A percentile compares a stretch with the other conserved stretches of the same genome.
Conservation (phyloP, 306 rosid genomes). For the Hippophae gyantsensis region DNA sequence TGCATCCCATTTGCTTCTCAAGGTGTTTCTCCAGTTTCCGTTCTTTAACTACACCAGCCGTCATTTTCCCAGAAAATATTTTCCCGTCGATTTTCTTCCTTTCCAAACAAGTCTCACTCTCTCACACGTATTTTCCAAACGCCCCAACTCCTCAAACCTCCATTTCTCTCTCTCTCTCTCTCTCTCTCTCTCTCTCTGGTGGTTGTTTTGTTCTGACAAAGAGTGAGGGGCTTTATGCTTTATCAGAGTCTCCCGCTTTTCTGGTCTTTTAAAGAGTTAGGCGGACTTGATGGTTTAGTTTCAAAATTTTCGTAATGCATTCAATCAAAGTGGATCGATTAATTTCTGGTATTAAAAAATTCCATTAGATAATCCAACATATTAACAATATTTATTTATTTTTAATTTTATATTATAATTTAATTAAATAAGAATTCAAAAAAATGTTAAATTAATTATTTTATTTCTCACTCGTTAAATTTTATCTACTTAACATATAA, state of each 20-base stretch:
- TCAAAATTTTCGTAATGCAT: no score
- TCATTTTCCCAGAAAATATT: slow-evolving; percentile 33
- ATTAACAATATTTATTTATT: no score
- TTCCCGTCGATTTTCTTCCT: not conserved
- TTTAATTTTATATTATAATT: no score
- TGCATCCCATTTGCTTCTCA: slow-evolving; percentile 94
- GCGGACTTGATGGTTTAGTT: slow-evolving; percentile 13
- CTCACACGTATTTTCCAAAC: not conserved
- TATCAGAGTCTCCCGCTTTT: slow-evolving; percentile 65
- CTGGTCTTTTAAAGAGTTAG: slow-evolving; percentile 46
- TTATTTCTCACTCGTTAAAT: no score
- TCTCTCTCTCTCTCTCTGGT: slow-evolving; percentile 1
- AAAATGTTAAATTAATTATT: no score
- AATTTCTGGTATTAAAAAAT: no score
- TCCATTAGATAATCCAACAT: no score
- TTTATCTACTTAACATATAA: no score
- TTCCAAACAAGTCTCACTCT: not conserved
- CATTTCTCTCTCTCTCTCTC: slow-evolving; percentile 4
- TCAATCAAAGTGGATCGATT: no score
- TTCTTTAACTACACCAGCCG: slow-evolving; percentile 51
- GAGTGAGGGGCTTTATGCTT: slow-evolving; percentile 8
- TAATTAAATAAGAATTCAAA: no score
- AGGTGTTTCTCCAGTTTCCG: slow-evolving; percentile 67
- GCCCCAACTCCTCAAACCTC: not conserved
- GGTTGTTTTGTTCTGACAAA: not conserved